Conservation (phyloP, 441 rosid genomes). For the Mallotus japonicus region DNA sequence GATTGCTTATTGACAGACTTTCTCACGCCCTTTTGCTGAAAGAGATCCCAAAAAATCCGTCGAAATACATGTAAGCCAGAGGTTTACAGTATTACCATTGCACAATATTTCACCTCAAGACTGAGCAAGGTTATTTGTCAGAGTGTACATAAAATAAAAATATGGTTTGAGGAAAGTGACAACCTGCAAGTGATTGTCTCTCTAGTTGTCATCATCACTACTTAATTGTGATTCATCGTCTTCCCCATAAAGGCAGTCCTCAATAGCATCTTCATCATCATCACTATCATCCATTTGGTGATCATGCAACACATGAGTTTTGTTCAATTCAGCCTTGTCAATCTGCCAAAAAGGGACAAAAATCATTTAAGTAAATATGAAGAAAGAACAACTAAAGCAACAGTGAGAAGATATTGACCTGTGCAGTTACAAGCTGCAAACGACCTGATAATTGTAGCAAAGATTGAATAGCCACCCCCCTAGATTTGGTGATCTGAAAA, state of each 20-base stretch:
- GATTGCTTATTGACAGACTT: too few species aligned
- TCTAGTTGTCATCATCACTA: conserved; percentile 55
- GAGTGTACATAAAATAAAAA: not conserved
- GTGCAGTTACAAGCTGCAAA: conserved; percentile 70
- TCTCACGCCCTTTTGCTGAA: too few species aligned
- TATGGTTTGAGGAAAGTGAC: conserved; percentile 3
- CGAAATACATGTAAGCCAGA: not conserved
- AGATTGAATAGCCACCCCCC: conserved; percentile 62
- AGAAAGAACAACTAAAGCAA: conserved; percentile 19
- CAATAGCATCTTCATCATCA: conserved; percentile 51
- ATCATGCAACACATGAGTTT: conserved; percentile 33
- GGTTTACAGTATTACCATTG: not conserved
- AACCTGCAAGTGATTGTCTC: conserved; percentile 23
- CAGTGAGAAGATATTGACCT: conserved; percentile 42
- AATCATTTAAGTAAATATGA: not conserved
- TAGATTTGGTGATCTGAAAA: conserved; percentile 52
- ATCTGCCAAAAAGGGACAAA: conserved; percentile 41
- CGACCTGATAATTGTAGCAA: conserved; percentile 73
- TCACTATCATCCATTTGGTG: conserved; percentile 45
- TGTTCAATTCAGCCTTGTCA: conserved; percentile 49
- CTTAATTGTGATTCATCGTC: conserved; percentile 71
- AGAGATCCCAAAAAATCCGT: too few species aligned
- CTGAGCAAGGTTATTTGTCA: not conserved
- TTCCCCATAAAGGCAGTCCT: conserved; percentile 49
- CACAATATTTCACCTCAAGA: conserved; percentile 2